A percentile compares a stretch with the other conserved stretches of the same genome.
Evolutionary conservation across 805 yeast genomes (phyloP).

Genomic region (Ogataea dorogensis): DNA sequence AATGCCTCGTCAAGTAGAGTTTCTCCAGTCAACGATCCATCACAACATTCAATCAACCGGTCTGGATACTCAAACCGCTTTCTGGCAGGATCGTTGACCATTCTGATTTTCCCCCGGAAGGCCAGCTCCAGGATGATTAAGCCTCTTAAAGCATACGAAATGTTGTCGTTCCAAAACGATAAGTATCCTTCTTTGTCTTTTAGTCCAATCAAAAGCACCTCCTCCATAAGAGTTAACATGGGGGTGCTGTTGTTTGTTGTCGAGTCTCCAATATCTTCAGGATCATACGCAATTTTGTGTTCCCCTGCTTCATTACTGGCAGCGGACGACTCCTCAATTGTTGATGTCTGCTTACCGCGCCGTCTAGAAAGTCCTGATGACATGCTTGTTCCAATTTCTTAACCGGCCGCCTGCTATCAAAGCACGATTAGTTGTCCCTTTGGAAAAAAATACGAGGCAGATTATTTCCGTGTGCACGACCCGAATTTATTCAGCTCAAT

Average conservation of each 20-base stretch:
- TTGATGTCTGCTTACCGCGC: slow-evolving; percentile 40
- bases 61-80: slow-evolving; percentile 86
- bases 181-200: slow-evolving; percentile 95
- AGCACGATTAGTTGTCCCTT: slow-evolving; percentile 13
- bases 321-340: slow-evolving; percentile 21
- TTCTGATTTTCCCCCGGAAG: slow-evolving; percentile 80
- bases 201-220: slow-evolving; percentile 86
- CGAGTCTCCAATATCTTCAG: slow-evolving; percentile 54
- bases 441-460: slow-evolving; percentile 4
- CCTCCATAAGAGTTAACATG: slow-evolving; percentile 90
- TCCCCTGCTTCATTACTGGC: slow-evolving; percentile 15
- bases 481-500: not conserved
- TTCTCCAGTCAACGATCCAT: slow-evolving; percentile 88
- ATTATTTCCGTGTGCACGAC: slow-evolving; percentile 6
- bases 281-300: slow-evolving; percentile 80
- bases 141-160: slow-evolving; percentile 93
- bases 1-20: slow-evolving; percentile 91
- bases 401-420: not conserved
- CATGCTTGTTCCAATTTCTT: slow-evolving; percentile 14
- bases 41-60: slow-evolving; percentile 82
- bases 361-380: slow-evolving; percentile 72
- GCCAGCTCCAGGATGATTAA: slow-evolving; percentile 91
- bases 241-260: slow-evolving; percentile 50
- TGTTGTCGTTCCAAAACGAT: slow-evolving; percentile 97
- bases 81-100: slow-evolving; percentile 90